Conservation (phyloP, 306 rosid genomes). For the Pterocarpus macrocarpus region DNA sequence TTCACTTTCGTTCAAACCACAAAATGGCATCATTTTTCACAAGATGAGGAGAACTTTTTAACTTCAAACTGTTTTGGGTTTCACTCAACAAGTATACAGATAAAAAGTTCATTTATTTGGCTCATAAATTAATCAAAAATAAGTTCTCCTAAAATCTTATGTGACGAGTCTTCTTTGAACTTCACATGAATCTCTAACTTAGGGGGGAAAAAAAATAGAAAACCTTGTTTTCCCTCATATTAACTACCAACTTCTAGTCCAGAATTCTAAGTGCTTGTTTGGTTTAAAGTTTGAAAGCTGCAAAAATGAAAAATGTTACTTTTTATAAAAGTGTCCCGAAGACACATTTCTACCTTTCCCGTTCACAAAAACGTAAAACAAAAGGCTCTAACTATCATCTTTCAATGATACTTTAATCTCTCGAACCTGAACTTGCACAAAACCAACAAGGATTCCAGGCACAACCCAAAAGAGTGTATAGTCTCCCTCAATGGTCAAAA, state of each 20-base stretch:
- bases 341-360: neutral
- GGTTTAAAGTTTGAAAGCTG: too few species aligned
- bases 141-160: constrained; percentile 1
- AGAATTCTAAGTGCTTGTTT: neutral
- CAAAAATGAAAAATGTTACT: too few species aligned
- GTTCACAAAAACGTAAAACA: too few species aligned
- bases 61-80: constrained; percentile 11
- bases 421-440: constrained; percentile 32
- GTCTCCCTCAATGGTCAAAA: constrained; percentile 14
- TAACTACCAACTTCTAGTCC: constrained; percentile 24
- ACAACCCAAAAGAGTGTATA: constrained; percentile 27
- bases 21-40: neutral
- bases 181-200: constrained; percentile 1
- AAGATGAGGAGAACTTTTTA: constrained; percentile 5
- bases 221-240: neutral
- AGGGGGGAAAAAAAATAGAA: neutral
- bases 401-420: constrained; percentile 23
- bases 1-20: constrained; percentile 1
- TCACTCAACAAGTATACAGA: constrained; percentile 8
- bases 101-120: constrained; percentile 16
- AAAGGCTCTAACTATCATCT: neutral
- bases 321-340: too few species aligned
- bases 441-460: neutral
- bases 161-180: neutral
- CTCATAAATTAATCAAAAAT: constrained; percentile 1